Evolutionary conservation across 75 land plant species (phyloP).

Genomic region (Sequoia sempervirens): DNA sequence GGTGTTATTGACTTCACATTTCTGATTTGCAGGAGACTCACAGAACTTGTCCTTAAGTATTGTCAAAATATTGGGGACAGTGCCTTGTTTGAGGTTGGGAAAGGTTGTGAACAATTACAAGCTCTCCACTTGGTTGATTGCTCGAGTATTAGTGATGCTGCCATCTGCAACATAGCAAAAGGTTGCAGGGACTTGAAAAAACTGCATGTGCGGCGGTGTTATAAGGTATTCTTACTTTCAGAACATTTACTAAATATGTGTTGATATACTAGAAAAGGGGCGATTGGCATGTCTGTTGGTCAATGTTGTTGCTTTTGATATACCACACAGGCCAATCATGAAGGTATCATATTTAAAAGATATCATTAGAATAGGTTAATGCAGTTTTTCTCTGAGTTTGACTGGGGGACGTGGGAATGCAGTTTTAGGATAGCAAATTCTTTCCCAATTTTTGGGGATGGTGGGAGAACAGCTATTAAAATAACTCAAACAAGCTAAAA

Average conservation of each 20-base stretch:
- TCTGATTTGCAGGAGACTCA: slow-evolving; percentile 51
- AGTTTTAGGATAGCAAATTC: too few species aligned
- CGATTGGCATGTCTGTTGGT: background rate
- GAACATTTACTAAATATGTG: background rate
- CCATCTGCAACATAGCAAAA: slow-evolving; percentile 54
- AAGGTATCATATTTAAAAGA: background rate
- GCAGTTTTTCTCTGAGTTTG: too few species aligned
- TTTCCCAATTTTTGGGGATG: too few species aligned
- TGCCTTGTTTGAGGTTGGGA: slow-evolving; percentile 69
- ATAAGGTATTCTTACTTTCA: slow-evolving; percentile 49
- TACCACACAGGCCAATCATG: background rate
- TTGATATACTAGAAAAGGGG: background rate
- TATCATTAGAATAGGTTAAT: background rate
- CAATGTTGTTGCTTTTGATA: background rate
- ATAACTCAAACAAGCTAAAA: too few species aligned
- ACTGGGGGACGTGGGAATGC: too few species aligned
- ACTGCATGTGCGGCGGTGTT: slow-evolving; percentile 88
- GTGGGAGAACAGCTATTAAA: too few species aligned
- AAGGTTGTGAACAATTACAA: slow-evolving; percentile 69
- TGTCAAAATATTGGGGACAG: slow-evolving; percentile 67
- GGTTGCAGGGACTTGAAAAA: slow-evolving; percentile 75
- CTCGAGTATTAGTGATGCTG: slow-evolving; percentile 66
- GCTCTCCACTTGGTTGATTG: slow-evolving; percentile 84
- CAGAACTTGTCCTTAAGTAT: slow-evolving; percentile 71
- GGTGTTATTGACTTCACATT: background rate